A percentile compares a stretch with the other conserved stretches of the same genome.
These are phyloP conservation scores for Komagataella phaffii DNA, from an alignment of 805 yeast species.

Conservation along the genomic window DNA sequence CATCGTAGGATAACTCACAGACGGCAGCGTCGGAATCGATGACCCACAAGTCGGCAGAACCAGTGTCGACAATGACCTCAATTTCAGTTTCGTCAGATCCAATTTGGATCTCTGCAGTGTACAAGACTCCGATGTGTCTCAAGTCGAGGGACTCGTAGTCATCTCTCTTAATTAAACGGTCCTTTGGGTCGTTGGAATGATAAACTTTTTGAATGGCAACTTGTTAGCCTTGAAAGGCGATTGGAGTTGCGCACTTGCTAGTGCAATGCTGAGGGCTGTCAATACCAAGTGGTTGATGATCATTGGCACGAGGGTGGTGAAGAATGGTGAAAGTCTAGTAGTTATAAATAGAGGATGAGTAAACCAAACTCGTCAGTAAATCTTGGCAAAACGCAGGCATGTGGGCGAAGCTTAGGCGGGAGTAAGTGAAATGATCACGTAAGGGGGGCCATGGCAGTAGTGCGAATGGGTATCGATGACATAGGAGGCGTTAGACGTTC, in stretches of 20 bases:
- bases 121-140: slow-evolving; percentile 13
- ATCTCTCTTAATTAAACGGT: not conserved
- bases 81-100: slow-evolving; percentile 31
- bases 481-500: not conserved
- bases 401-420: not conserved
- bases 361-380: not conserved
- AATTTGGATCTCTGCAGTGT: slow-evolving; percentile 26
- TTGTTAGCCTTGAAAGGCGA: not conserved
- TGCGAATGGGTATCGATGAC: not conserved
- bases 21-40: not conserved
- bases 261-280: not conserved
- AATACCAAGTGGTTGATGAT: not conserved
- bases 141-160: not conserved
- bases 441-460: not conserved
- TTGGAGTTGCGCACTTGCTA: not conserved
- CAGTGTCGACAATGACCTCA: slow-evolving; percentile 33
- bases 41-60: slow-evolving; percentile 34
- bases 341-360: not conserved
- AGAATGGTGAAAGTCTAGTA: not conserved
- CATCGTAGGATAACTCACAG: not conserved
- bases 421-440: not conserved
- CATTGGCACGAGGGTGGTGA: not conserved
- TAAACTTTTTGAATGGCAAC: not conserved
- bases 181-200: not conserved
- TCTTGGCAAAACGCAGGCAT: not conserved